These are phyloP conservation scores for Eutrema heterophyllum DNA, from an alignment of 345 rosid species.

Conservation along the genomic window DNA sequence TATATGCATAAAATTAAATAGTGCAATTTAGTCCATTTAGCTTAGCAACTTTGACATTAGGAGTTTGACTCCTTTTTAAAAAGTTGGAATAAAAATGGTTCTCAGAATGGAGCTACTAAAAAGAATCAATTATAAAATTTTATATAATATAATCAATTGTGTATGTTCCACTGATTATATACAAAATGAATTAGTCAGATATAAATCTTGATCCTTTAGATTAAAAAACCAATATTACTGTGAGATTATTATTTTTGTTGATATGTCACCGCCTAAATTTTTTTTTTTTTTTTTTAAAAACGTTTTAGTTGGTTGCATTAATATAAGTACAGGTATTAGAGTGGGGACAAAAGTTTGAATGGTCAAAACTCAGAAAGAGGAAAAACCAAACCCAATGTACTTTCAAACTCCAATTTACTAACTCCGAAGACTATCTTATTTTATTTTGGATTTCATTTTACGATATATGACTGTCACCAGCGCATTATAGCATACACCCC, in stretches of 20 bases:
- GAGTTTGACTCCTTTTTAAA: background rate
- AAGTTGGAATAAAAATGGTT: slow-evolving; percentile 3
- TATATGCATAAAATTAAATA: background rate
- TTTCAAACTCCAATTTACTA: slow-evolving; percentile 34
- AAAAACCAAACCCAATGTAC: slow-evolving; percentile 33
- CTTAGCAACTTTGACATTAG: slow-evolving; percentile 13
- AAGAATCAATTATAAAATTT: background rate
- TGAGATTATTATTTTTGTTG: background rate
- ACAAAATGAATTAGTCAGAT: background rate
- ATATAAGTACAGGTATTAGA: background rate
- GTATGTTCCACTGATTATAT: background rate
- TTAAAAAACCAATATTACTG: background rate
- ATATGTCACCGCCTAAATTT: background rate
- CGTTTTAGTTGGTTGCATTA: slow-evolving; percentile 3
- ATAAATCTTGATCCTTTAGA: background rate
- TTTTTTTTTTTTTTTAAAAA: no score
- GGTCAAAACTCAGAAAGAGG: slow-evolving; percentile 31
- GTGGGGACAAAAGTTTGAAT: slow-evolving; percentile 25
- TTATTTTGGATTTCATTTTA: slow-evolving; percentile 1
- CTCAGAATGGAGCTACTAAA: slow-evolving; percentile 1
- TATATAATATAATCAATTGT: background rate
- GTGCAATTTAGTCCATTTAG: background rate
- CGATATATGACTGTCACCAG: slow-evolving; percentile 35
- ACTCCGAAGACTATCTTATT: slow-evolving; percentile 20
- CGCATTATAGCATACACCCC: slow-evolving; percentile 22